phyloP scores from a whole-genome alignment of 1,284 basidiomycete genomes.

The Takashimella koratensis region DNA sequence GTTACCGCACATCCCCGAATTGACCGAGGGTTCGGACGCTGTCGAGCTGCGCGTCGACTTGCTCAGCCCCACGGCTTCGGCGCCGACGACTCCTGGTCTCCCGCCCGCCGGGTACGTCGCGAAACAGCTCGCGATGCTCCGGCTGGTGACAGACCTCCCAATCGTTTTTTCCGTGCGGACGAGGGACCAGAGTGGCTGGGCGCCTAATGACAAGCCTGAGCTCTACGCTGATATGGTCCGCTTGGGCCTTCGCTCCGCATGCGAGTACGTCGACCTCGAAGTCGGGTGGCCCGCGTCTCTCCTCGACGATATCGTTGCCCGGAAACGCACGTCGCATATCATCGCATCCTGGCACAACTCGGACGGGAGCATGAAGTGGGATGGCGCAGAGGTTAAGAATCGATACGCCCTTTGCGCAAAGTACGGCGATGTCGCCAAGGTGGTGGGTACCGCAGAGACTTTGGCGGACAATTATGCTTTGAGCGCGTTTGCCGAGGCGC shows the following conservation, averaged over 20 bases:
- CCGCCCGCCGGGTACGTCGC: slow-evolving; percentile 73
- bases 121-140: slow-evolving; percentile 74
- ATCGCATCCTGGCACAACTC: slow-evolving; percentile 95
- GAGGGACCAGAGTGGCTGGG: slow-evolving; percentile 82
- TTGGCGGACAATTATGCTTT: slow-evolving; percentile 78
- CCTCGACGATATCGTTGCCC: slow-evolving; percentile 60
- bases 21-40: slow-evolving; percentile 84
- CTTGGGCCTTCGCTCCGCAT: slow-evolving; percentile 74
- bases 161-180: slow-evolving; percentile 91
- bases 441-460: slow-evolving; percentile 76
- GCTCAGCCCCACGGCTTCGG: slow-evolving; percentile 57
- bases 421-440: slow-evolving; percentile 85
- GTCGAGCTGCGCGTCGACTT: slow-evolving; percentile 92
- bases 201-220: slow-evolving; percentile 72
- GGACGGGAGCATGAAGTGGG: slow-evolving; percentile 81
- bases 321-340: slow-evolving; percentile 71
- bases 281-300: slow-evolving; percentile 65
- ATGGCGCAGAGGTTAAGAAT: slow-evolving; percentile 61
- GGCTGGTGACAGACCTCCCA: slow-evolving; percentile 73
- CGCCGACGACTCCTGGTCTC: slow-evolving; percentile 54
- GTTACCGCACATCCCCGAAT: slow-evolving; percentile 64
- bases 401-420: slow-evolving; percentile 64
- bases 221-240: slow-evolving; percentile 75
- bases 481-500: slow-evolving; percentile 62
- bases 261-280: slow-evolving; percentile 94